Conservation (phyloP, 202 grass and related monocot species). For the Carex sylvatica region DNA sequence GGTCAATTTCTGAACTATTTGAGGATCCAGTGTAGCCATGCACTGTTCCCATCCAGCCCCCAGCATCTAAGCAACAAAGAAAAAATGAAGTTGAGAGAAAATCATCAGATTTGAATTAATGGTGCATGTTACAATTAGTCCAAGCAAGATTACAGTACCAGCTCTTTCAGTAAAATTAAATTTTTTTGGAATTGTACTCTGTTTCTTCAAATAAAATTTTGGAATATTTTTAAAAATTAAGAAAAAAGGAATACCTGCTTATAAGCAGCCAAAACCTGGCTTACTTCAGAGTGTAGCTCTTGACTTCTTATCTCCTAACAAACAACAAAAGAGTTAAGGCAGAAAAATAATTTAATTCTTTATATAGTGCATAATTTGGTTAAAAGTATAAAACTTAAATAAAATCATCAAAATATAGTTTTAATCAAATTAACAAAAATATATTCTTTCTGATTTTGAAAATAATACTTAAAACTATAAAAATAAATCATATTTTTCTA, state of each 20-base stretch:
- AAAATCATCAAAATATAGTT: constrained; percentile 5
- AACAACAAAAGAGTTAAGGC: constrained; percentile 2
- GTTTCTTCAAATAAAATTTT: constrained; percentile 9
- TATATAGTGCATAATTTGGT: not conserved
- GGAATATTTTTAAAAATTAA: not conserved
- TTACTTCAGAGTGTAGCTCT: constrained; percentile 72
- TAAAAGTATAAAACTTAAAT: not conserved
- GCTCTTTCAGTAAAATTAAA: not conserved
- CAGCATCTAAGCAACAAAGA: constrained; percentile 46
- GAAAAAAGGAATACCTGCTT: constrained; percentile 67
- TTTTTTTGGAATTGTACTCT: not conserved
- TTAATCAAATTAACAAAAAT: too few relatives aligned
- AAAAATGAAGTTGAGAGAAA: not conserved
- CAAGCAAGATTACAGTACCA: not conserved
- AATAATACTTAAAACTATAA: not conserved
- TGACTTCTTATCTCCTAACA: constrained; percentile 87
- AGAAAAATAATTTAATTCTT: not conserved
- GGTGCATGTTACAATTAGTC: not conserved
- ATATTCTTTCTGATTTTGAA: not conserved
- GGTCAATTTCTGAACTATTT: constrained; percentile 62
- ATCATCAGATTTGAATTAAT: constrained; percentile 6
- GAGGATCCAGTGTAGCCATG: constrained; percentile 69
- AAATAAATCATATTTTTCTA: not conserved
- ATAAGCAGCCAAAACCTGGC: constrained; percentile 86
- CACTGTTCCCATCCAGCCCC: constrained; percentile 84